Evolutionary conservation across 352 stramenopile species (phyloP), one percentile per base, ranked within the genome.

Genomic region (Phytophthora ohioensis): DNA sequence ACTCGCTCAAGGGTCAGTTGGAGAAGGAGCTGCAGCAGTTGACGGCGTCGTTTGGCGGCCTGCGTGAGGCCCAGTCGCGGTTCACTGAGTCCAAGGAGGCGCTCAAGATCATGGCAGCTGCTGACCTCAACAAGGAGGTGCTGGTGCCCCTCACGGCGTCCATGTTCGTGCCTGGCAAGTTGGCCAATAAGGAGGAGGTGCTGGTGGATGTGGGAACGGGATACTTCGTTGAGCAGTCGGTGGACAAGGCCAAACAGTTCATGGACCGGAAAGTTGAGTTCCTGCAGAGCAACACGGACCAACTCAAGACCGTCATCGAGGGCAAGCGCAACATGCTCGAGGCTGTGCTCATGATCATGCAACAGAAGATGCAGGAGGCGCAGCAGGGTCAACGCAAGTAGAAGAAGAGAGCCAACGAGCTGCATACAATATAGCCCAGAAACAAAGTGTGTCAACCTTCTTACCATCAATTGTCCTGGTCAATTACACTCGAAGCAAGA

Each of bases 81-180:
- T 95, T 97, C 71, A 48, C 73, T 27, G 84, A 95, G 63, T 97
- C 90, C 57, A 93, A 93, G 75, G 78, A 87, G 31, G 87, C 88
- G 63, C 83, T 97, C 4, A 36, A 73, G 49, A 61, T 57, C 38
- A 88, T 97, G 61, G 78, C 78, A 53, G 69, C 73, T 30, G 60
- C 75, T 10, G 90, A 93, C 70, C 61, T 82, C 32, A 73, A 86
- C 71, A 91, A 92, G 80, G 68, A 97, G 56, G 86, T 99, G 49
- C 93, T 99, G 65, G 94, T 99, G 62, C 96, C 96, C 36, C 81
- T 99, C 34, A 99, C 96, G n/a, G 91, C 96, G 68, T 98, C 90
- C 60, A 93, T 99, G 66, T 99, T 98, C 67, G 94, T 97, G 30
- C 92, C 93, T 0, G 96, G 92, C 17, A 97, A 81, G 58, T 82